phyloP scores from a whole-genome alignment of 768 basidiomycete species.

The Hortiboletus flavorubellus region DNA sequence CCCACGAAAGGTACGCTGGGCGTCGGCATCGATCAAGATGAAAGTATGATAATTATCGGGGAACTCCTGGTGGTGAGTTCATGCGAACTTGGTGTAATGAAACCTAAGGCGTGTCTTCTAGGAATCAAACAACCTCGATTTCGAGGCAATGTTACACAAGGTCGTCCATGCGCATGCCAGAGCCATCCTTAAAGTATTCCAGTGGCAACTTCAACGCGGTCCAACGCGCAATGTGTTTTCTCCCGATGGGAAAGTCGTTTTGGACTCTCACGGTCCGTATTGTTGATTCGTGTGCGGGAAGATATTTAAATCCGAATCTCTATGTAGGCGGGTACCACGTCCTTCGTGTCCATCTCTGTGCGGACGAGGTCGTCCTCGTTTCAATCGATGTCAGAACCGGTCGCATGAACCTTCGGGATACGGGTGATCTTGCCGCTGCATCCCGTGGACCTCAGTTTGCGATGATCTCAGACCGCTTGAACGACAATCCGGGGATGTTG shows the following conservation, averaged over 20 bases:
- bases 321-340: conserved; percentile 50
- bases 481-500: conserved; percentile 63
- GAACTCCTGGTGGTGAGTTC: conserved; percentile 56
- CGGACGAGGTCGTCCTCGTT: conserved; percentile 71
- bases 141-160: conserved; percentile 62
- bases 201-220: conserved; percentile 50
- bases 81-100: background rate
- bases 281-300: background rate
- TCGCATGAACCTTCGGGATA: conserved; percentile 72
- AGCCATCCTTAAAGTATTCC: conserved; percentile 56
- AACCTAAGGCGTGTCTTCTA: conserved; percentile 15
- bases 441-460: conserved; percentile 68
- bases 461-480: conserved; percentile 56
- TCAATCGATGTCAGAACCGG: conserved; percentile 81
- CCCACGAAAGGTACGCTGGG: conserved; percentile 67
- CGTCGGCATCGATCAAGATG: conserved; percentile 49
- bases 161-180: conserved; percentile 66
- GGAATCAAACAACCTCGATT: conserved; percentile 70
- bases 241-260: conserved; percentile 52
- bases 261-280: conserved; percentile 53
- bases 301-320: conserved; percentile 8
- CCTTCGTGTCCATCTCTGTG: conserved; percentile 68
- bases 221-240: conserved; percentile 57
- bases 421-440: conserved; percentile 74
- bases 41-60: conserved; percentile 39